Evolutionary conservation across 1,284 basidiomycete genomes (phyloP).

Genomic region (Ganoderma leucocontextum): DNA sequence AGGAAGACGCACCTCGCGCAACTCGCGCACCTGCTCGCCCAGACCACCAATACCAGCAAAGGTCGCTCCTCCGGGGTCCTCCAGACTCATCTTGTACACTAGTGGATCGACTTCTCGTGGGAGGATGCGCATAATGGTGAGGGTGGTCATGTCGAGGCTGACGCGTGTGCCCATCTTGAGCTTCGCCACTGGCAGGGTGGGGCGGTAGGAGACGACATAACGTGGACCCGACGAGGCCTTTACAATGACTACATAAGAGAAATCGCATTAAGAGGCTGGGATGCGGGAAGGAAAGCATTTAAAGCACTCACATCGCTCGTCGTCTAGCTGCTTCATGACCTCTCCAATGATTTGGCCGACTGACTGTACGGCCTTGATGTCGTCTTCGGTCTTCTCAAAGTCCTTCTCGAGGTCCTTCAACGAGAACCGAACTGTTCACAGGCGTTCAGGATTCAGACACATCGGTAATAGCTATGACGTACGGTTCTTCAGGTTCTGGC

Average conservation of each 20-base stretch:
- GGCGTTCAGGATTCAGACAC: background rate
- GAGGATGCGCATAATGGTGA: conserved; percentile 98
- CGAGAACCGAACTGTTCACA: conserved; percentile 59
- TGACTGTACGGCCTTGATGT: conserved; percentile 98
- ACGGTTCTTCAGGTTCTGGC: conserved; percentile 89
- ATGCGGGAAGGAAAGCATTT: background rate
- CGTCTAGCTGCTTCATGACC: conserved; percentile 98
- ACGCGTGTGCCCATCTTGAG: conserved; percentile 96
- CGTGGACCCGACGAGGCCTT: conserved; percentile 98
- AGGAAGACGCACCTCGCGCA: conserved; percentile 79
- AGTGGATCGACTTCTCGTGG: conserved; percentile 98
- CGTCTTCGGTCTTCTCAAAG: conserved; percentile 97
- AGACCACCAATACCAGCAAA: conserved; percentile 99
- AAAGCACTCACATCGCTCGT: conserved; percentile 87
- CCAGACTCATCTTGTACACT: conserved; percentile 99
- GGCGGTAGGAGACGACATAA: conserved; percentile 98
- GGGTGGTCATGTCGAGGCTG: conserved; percentile 98
- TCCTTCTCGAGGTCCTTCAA: conserved; percentile 90
- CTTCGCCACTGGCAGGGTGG: conserved; percentile 90
- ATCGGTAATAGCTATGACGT: conserved; percentile 41
- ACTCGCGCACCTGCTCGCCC: conserved; percentile 94
- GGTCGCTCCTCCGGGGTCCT: conserved; percentile 94
- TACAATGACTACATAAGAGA: conserved; percentile 82
- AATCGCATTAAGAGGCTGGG: too few relatives aligned
- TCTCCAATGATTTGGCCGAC: conserved; percentile 99